Evolutionary conservation across 2,329 filamentous ascomycete genomes (phyloP).

Genomic region (Hypoxylon sp.): DNA sequence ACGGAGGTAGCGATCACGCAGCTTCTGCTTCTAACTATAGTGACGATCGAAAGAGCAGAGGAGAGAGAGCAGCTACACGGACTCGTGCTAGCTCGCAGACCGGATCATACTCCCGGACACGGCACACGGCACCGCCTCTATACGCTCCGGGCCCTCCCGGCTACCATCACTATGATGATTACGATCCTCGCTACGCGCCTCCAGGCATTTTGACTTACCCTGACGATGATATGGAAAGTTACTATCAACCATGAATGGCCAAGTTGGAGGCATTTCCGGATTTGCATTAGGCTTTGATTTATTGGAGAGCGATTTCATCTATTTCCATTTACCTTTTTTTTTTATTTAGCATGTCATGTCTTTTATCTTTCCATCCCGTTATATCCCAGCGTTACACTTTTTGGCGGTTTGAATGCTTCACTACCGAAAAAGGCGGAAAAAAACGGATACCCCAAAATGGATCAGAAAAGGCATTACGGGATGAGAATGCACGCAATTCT

Average conservation of each 20-base stretch:
- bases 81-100: slow-evolving; percentile 66
- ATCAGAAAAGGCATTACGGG: slow-evolving; percentile 29
- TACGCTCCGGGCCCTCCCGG: slow-evolving; percentile 37
- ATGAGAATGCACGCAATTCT: slow-evolving; percentile 30
- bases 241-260: slow-evolving; percentile 1
- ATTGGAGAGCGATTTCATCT: slow-evolving; percentile 24
- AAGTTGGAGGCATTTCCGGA: slow-evolving; percentile 6
- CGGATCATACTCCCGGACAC: slow-evolving; percentile 59
- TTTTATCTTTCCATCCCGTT: slow-evolving; percentile 26
- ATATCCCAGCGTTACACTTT: slow-evolving; percentile 32
- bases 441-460: slow-evolving; percentile 45
- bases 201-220: slow-evolving; percentile 26
- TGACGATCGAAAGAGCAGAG: slow-evolving; percentile 62
- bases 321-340: slow-evolving; percentile 35
- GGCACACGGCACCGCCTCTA: slow-evolving; percentile 32
- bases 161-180: slow-evolving; percentile 40
- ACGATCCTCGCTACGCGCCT: slow-evolving; percentile 31
- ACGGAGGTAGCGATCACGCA: slow-evolving; percentile 65
- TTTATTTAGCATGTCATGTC: slow-evolving; percentile 32
- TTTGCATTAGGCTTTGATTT: slow-evolving; percentile 22
- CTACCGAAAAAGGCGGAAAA: slow-evolving; percentile 27
- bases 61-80: slow-evolving; percentile 60
- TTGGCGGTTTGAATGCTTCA: slow-evolving; percentile 25
- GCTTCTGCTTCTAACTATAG: slow-evolving; percentile 61
- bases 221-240: slow-evolving; percentile 31